A percentile compares a stretch with the other conserved stretches of the same genome.
Conservation (phyloP, 1,284 basidiomycete species). For the Crucibulum parvulum region DNA sequence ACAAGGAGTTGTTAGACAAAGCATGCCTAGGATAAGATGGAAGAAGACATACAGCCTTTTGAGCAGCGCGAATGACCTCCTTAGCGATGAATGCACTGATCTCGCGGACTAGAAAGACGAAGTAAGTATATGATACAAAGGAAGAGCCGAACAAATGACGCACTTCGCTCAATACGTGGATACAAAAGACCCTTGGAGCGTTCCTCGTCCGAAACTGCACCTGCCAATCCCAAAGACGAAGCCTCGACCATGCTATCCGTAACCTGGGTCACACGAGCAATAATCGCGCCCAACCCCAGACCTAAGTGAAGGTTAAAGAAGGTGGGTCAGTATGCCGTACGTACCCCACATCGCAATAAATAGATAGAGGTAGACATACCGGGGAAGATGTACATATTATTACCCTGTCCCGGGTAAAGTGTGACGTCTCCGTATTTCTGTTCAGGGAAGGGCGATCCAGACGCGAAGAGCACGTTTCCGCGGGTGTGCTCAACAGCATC, state of each 20-base stretch:
- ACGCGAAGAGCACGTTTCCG: slow-evolving; percentile 86
- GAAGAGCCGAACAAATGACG: slow-evolving; percentile 15
- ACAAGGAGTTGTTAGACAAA: slow-evolving; percentile 6
- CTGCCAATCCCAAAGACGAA: slow-evolving; percentile 78
- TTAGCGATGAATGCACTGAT: slow-evolving; percentile 81
- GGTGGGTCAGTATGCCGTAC: background rate
- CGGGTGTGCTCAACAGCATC: slow-evolving; percentile 83
- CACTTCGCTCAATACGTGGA: slow-evolving; percentile 77
- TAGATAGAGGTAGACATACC: slow-evolving; percentile 41
- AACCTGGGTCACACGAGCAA: slow-evolving; percentile 69
- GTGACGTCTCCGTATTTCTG: slow-evolving; percentile 63
- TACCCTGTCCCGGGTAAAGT: slow-evolving; percentile 88
- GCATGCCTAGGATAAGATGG: background rate
- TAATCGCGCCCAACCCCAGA: slow-evolving; percentile 82
- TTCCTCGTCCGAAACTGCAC: slow-evolving; percentile 81
- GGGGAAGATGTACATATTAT: slow-evolving; percentile 89
- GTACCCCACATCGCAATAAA: background rate
- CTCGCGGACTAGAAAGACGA: slow-evolving; percentile 61
- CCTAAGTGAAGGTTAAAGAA: slow-evolving; percentile 45
- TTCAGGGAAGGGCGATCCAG: slow-evolving; percentile 88
- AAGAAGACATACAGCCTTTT: slow-evolving; percentile 63
- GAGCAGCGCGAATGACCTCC: slow-evolving; percentile 80
- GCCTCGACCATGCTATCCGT: slow-evolving; percentile 87
- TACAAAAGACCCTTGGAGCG: slow-evolving; percentile 71
- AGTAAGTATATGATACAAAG: slow-evolving; percentile 3